These are phyloP conservation scores for Zygotorulaspora sp. DNA, from an alignment of 805 yeast genomes.

Conservation along the genomic window DNA sequence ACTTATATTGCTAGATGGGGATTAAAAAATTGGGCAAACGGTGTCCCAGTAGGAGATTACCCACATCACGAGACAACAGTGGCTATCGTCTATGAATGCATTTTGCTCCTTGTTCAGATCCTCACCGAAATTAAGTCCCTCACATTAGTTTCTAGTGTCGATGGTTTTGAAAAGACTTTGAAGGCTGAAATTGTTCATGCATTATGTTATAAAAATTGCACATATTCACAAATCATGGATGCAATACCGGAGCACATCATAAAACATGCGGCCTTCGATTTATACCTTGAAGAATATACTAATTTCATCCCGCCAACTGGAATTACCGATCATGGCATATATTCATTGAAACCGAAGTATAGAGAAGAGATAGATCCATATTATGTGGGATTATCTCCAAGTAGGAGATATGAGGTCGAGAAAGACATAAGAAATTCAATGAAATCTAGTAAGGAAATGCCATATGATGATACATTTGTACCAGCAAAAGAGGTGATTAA, in stretches of 20 bases:
- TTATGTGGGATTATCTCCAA: constrained; percentile 70
- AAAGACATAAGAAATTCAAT: constrained; percentile 50
- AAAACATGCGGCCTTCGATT: constrained; percentile 69
- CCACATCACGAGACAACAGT: constrained; percentile 44
- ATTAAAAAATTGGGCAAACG: constrained; percentile 49
- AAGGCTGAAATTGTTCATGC: constrained; percentile 74
- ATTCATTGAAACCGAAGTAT: constrained; percentile 56
- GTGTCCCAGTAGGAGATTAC: constrained; percentile 38
- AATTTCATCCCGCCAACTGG: constrained; percentile 59
- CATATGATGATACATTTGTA: constrained; percentile 48
- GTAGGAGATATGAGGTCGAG: constrained; percentile 81
- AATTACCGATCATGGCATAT: constrained; percentile 55
- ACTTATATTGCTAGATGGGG: constrained; percentile 70
- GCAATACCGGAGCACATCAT: constrained; percentile 73
- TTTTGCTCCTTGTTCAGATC: constrained; percentile 61
- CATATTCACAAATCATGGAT: constrained; percentile 64
- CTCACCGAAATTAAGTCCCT: constrained; percentile 64
- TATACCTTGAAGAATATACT: constrained; percentile 52
- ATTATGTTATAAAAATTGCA: constrained; percentile 68
- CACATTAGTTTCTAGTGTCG: constrained; percentile 45
- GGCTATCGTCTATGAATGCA: constrained; percentile 73
- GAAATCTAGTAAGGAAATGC: constrained; percentile 38
- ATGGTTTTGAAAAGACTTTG: constrained; percentile 48
- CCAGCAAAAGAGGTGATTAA: constrained; percentile 46
- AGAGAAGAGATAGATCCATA: constrained; percentile 68